phyloP scores from a whole-genome alignment of 106 monocot genomes.

The Allium cepa region DNA sequence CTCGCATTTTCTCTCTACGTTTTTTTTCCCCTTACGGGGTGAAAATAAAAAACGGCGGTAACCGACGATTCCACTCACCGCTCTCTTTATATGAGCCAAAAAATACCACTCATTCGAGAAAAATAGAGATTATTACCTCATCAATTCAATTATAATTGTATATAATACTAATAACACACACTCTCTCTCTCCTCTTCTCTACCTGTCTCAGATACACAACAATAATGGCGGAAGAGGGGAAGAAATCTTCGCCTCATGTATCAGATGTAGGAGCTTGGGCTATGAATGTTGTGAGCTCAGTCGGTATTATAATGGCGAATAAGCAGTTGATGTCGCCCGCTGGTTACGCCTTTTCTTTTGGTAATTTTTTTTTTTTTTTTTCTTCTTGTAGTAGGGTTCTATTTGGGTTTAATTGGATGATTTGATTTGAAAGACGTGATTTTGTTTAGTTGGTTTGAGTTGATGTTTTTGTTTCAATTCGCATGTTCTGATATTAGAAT shows the following conservation, averaged over 20 bases:
- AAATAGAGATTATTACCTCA: no score
- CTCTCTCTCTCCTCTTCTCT: no score
- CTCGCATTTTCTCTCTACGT: not conserved
- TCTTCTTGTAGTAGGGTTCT: not conserved
- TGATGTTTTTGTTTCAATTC: no score
- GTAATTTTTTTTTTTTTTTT: conserved; percentile 12
- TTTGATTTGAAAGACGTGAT: not conserved
- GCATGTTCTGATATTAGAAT: not conserved
- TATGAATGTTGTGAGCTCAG: conserved; percentile 88
- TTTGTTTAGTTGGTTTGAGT: no score
- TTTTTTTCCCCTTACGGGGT: not conserved
- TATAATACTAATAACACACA: not conserved
- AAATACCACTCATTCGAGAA: not conserved
- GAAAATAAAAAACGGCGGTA: not conserved
- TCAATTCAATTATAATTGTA: no score
- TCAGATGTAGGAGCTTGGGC: conserved; percentile 75
- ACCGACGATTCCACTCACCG: not conserved
- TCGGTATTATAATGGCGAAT: conserved; percentile 92
- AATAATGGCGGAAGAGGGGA: conserved; percentile 5
- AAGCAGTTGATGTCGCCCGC: conserved; percentile 79
- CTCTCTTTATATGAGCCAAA: not conserved
- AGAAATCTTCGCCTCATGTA: conserved; percentile 22
- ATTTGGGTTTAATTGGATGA: not conserved
- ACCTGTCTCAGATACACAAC: no score
- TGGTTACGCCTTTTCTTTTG: conserved; percentile 78